Conservation (phyloP, 495 filamentous ascomycete species). For the Penicillium manginii region DNA sequence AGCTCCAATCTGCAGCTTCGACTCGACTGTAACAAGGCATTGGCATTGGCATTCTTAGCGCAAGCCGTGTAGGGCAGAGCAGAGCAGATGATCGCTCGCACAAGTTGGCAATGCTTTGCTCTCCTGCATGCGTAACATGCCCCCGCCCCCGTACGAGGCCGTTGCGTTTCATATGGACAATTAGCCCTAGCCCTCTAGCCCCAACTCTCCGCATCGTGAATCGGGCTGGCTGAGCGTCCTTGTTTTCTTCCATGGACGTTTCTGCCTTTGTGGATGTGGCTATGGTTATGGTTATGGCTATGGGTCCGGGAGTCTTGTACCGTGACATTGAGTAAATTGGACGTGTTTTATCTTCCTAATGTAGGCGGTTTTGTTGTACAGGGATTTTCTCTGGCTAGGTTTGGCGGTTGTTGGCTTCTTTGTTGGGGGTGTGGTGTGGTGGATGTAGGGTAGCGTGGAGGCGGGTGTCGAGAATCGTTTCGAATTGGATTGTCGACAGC, state of each 20-base stretch:
- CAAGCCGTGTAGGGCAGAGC: conserved; percentile 7
- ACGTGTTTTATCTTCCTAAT: neutral
- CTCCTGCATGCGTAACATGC: conserved; percentile 20
- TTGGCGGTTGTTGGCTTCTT: no score
- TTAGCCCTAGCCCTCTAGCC: conserved; percentile 3
- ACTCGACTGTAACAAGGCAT: conserved; percentile 12
- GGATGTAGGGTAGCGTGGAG: no score
- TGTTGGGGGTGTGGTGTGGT: no score
- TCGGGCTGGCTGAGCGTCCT: conserved; percentile 21
- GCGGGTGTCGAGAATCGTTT: no score
- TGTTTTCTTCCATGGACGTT: conserved; percentile 12
- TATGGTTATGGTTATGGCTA: no score
- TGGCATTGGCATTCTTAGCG: no score
- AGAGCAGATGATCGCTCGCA: neutral
- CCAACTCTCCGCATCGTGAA: conserved; percentile 30
- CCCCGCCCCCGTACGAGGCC: conserved; percentile 22
- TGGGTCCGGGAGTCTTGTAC: conserved; percentile 11
- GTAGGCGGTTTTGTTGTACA: no score
- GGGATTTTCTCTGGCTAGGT: no score
- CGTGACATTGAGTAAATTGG: neutral
- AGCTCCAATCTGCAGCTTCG: conserved; percentile 13
- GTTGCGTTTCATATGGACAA: conserved; percentile 33
- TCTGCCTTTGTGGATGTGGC: no score
- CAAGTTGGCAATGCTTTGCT: conserved; percentile 3
- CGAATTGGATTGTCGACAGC: no score